phyloP scores from a whole-genome alignment of 352 stramenopile genomes.

The Phytophthora melonis region DNA sequence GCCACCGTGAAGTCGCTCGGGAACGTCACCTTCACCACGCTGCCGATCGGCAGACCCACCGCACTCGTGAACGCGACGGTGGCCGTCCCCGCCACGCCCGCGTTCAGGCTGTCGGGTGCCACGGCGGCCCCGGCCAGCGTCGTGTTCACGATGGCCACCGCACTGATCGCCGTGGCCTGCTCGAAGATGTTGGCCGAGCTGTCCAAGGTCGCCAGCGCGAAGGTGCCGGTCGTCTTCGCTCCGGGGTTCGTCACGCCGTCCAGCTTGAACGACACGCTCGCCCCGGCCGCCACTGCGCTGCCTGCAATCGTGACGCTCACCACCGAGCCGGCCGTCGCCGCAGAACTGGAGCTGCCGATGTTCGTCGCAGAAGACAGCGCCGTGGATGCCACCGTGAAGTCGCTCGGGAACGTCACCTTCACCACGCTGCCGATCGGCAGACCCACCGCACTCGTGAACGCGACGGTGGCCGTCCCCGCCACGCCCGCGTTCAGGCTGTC shows the following conservation, averaged over 20 bases:
- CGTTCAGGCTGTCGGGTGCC: constrained; percentile 37
- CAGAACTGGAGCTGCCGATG: constrained; percentile 38
- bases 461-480: constrained; percentile 32
- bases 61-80: constrained; percentile 52
- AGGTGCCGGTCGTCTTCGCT: constrained; percentile 47
- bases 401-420: constrained; percentile 48
- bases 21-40: constrained; percentile 47
- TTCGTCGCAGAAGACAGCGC: constrained; percentile 33
- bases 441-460: constrained; percentile 49
- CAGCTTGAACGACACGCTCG: constrained; percentile 54
- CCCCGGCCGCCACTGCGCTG: constrained; percentile 32
- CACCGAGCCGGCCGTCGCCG: constrained; percentile 23
- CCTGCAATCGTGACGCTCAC: constrained; percentile 42
- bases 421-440: constrained; percentile 48
- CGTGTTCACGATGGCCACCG: constrained; percentile 30
- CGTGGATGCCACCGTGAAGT: constrained; percentile 39
- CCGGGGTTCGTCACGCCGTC: constrained; percentile 63
- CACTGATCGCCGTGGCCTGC: constrained; percentile 2
- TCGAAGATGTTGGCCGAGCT: constrained; percentile 24
- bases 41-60: constrained; percentile 44
- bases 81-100: constrained; percentile 32
- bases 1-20: constrained; percentile 46
- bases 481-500: constrained; percentile 44
- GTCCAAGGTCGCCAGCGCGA: constrained; percentile 50
- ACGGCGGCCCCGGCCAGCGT: constrained; percentile 27